Evolutionary conservation across 352 stramenopile genomes (phyloP), one percentile per base, ranked within the genome.

Genomic region (Phytophthora crassamura): DNA sequence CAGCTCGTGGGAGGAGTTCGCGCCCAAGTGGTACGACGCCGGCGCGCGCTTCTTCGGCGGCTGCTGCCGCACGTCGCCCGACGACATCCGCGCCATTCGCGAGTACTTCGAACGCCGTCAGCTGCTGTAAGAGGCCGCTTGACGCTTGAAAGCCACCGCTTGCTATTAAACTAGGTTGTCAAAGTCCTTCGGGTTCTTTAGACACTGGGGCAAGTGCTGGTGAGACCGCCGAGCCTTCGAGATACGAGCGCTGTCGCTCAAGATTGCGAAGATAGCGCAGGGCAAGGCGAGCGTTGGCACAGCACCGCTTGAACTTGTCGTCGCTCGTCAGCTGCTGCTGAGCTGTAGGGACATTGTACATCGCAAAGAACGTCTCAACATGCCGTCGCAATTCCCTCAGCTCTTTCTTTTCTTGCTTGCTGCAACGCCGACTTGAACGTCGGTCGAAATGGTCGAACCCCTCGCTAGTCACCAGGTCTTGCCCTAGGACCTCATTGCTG

Each of bases 41-140:
- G 88, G 86, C 30, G 88, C 84, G 16, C 80, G 81, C 34, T 82
- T 94, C 56, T 89, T 96, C 49, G 88, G 88, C 8, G 88, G 86
- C 40, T 96, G 88, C 70, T 96, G 88, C 77, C 82, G 88, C 33
- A 96, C 88, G 15, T 78, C 81, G 1, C 86, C 88, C 15, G 64
- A 78, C 38, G 85, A 91, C 58, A 93, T 96, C 59, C 59, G 77
- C 48, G 60, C 64, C 38, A 88, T 93, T 57, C 84, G 78, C 52
- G 62, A 75, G 36, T 84, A 77, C 57, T 91, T 93, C 32, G 57
- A 53, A 28, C 50, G 51, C 28, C 69, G 51, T 53, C 56, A 69
- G 33, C 48, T 69, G 41, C 36, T 69, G 41, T 74, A 72, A 68
- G 7, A 5, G 38, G 10, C 38, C 10, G 46, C 41, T 16, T 12